These are phyloP conservation scores for Piper longum DNA, from an alignment of 164 flowering plant species.

Conservation along the genomic window DNA sequence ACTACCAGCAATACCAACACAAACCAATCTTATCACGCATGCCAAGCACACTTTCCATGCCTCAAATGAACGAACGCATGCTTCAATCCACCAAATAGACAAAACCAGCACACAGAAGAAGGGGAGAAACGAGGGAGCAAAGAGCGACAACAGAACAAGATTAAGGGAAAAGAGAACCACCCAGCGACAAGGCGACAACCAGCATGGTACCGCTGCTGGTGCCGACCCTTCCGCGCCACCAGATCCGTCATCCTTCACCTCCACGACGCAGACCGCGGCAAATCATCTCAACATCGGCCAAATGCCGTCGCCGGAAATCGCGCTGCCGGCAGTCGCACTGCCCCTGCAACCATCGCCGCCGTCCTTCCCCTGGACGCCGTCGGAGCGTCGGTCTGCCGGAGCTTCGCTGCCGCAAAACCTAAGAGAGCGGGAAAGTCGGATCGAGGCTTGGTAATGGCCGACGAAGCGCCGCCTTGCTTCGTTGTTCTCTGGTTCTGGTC, in stretches of 20 bases:
- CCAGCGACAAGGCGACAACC: conserved; percentile 87
- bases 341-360: background rate
- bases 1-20: too few relatives aligned
- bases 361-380: background rate
- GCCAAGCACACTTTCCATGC: too few relatives aligned
- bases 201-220: conserved; percentile 63
- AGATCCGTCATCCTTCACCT: conserved; percentile 49
- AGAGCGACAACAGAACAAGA: background rate
- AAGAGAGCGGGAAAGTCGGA: too few relatives aligned
- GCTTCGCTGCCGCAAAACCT: too few relatives aligned
- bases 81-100: too few relatives aligned
- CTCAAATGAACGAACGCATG: too few relatives aligned
- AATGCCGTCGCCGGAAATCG: background rate
- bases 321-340: background rate
- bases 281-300: background rate
- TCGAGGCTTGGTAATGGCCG: too few relatives aligned
- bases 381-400: too few relatives aligned
- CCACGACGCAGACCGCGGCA: background rate
- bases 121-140: background rate
- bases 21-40: too few relatives aligned
- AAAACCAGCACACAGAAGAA: too few relatives aligned
- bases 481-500: too few relatives aligned
- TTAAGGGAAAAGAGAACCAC: conserved; percentile 12
- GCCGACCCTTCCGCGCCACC: conserved; percentile 85
- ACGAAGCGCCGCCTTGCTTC: too few relatives aligned